Conservation (phyloP, 148 eudicot species). For the Chenopodium suecicum region DNA sequence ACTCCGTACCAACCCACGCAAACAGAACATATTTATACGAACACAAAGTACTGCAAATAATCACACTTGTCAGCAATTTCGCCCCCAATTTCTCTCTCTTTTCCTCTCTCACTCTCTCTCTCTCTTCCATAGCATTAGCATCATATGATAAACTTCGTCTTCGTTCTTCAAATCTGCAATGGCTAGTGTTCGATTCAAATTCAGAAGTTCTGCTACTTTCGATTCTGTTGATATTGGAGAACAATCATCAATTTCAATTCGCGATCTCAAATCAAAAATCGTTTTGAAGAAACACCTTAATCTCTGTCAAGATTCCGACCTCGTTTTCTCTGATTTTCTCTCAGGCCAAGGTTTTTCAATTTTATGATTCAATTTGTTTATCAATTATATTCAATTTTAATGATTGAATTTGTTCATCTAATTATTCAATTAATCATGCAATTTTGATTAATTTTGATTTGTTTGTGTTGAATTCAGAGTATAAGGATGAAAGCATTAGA, state of each 20-base stretch:
- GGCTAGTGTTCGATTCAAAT: slow-evolving; percentile 54
- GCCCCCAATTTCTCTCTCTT: background rate
- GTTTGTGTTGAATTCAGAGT: slow-evolving; percentile 46
- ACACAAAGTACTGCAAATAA: background rate
- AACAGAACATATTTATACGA: slow-evolving; percentile 12
- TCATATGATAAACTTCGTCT: slow-evolving; percentile 4
- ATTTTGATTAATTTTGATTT: background rate
- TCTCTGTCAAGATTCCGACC: slow-evolving; percentile 46
- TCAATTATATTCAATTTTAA: background rate
- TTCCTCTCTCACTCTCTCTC: background rate
- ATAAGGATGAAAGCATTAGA: slow-evolving; percentile 40
- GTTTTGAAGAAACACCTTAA: slow-evolving; percentile 41
- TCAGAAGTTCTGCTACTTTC: slow-evolving; percentile 49
- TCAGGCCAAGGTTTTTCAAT: slow-evolving; percentile 43
- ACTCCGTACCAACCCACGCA: background rate
- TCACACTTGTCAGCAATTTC: background rate
- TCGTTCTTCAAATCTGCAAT: slow-evolving; percentile 25
- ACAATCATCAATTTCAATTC: slow-evolving; percentile 45
- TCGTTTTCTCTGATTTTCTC: slow-evolving; percentile 52
- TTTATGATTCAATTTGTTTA: background rate
- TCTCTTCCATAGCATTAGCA: background rate
- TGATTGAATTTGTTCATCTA: background rate
- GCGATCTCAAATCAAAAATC: slow-evolving; percentile 52
- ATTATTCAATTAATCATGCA: too few relatives aligned
- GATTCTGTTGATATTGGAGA: slow-evolving; percentile 54